Percentiles rank a stretch among this genome's conserved stretches.
phyloP scores from a whole-genome alignment of 31 red algal genomes.

The Asparagopsis taxiformis region DNA sequence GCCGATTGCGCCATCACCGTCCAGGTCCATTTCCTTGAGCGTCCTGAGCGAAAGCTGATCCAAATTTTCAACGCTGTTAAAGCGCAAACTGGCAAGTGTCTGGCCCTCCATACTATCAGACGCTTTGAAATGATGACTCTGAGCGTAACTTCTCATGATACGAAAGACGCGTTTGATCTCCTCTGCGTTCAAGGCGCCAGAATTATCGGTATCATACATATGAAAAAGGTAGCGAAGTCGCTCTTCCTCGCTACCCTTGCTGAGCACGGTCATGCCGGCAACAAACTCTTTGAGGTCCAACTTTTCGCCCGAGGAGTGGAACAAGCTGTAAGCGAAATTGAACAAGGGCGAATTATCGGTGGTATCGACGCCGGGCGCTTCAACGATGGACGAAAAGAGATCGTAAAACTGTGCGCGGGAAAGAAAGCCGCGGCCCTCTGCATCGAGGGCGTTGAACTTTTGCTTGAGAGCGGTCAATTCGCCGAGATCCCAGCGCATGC shows the following conservation, averaged over 20 bases:
- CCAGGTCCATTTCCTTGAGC: conserved; percentile 42
- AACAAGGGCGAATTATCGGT: conserved; percentile 30
- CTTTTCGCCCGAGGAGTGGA: conserved; percentile 59
- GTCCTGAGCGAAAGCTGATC: conserved; percentile 22
- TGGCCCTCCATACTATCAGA: conserved; percentile 46
- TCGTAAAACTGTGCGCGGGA: conserved; percentile 55
- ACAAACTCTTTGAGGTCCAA: conserved; percentile 77
- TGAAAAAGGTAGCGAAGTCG: conserved; percentile 77
- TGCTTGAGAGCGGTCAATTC: conserved; percentile 56
- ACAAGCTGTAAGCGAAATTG: conserved; percentile 67
- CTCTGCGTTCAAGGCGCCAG: conserved; percentile 49
- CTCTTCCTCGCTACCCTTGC: conserved; percentile 71
- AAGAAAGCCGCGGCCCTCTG: conserved; percentile 38
- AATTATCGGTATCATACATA: conserved; percentile 83
- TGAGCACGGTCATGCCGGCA: conserved; percentile 81
- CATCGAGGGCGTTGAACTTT: conserved; percentile 53
- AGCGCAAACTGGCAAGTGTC: conserved; percentile 28
- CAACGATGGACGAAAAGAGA: conserved; percentile 47
- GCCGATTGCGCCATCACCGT: conserved; percentile 47
- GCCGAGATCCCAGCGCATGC: conserved; percentile 30
- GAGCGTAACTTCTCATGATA: conserved; percentile 46
- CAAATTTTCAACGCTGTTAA: conserved; percentile 14
- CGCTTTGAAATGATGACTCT: conserved; percentile 35
- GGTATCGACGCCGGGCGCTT: conserved; percentile 6
- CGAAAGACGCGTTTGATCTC: conserved; percentile 72